Evolutionary conservation across 139 green algal genomes (phyloP).

Genomic region (Pycnococcus provasolii): DNA sequence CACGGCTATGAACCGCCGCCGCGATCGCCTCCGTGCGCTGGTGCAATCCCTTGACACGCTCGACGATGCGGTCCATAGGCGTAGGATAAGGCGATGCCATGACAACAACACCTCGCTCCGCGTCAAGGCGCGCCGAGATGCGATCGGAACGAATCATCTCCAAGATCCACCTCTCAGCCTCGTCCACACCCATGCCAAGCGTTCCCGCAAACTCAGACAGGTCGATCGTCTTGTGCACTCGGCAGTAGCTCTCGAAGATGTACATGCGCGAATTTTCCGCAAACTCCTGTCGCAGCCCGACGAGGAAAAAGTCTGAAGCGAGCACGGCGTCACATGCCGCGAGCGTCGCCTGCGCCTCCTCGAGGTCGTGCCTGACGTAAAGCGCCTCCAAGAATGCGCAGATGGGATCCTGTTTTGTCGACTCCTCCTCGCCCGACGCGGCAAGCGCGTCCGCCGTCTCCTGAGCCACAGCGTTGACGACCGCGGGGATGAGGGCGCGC

Average conservation of each 20-base stretch:
- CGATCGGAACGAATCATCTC: slow-evolving; percentile 83
- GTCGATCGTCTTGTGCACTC: slow-evolving; percentile 80
- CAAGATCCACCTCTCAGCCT: slow-evolving; percentile 71
- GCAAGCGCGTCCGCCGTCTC: slow-evolving; percentile 30
- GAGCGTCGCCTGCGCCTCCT: slow-evolving; percentile 85
- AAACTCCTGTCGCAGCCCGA: slow-evolving; percentile 73
- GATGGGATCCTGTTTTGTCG: slow-evolving; percentile 55
- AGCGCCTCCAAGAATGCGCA: slow-evolving; percentile 87
- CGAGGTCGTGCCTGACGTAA: slow-evolving; percentile 93
- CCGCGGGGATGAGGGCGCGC: not conserved
- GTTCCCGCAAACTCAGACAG: slow-evolving; percentile 72
- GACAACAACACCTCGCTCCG: slow-evolving; percentile 78
- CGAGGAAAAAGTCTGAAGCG: slow-evolving; percentile 89
- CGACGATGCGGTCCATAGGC: slow-evolving; percentile 21
- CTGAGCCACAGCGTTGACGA: slow-evolving; percentile 14
- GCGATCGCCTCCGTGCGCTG: no score
- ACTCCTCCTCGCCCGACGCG: no score
- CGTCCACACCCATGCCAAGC: slow-evolving; percentile 67
- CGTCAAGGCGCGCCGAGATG: slow-evolving; percentile 95
- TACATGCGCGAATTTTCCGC: slow-evolving; percentile 84
- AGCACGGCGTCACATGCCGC: slow-evolving; percentile 76
- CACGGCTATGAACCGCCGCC: no score
- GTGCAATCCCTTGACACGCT: no score
- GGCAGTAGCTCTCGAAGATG: slow-evolving; percentile 97
- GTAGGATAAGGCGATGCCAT: slow-evolving; percentile 48